phyloP scores from a whole-genome alignment of 305 asterid genomes.

The Striga hermonthica region DNA sequence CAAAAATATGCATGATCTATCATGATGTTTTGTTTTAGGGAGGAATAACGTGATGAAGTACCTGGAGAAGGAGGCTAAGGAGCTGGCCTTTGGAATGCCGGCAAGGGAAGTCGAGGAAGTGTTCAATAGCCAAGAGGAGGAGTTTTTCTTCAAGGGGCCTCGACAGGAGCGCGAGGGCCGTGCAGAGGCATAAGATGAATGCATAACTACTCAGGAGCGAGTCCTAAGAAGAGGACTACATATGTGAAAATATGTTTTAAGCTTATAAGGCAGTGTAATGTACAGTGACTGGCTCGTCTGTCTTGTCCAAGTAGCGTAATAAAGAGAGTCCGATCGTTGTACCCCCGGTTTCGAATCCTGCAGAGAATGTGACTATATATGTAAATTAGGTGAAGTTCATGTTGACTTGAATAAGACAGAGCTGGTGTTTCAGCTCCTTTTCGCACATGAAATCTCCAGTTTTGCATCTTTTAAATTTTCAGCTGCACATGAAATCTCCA shows the following conservation, averaged over 20 bases:
- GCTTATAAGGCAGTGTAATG: background rate
- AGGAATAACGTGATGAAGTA: constrained; percentile 47
- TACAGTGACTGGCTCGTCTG: background rate
- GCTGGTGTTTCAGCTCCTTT: constrained; percentile 1
- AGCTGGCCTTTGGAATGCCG: constrained; percentile 57
- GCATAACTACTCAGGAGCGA: too few species aligned
- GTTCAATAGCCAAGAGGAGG: constrained; percentile 48
- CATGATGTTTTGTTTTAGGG: constrained; percentile 31
- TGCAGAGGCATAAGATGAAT: constrained; percentile 32
- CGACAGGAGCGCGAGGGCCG: constrained; percentile 35
- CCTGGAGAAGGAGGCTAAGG: constrained; percentile 56
- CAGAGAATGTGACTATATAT: constrained; percentile 6
- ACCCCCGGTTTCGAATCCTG: background rate
- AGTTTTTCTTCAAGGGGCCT: constrained; percentile 66
- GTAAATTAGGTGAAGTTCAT: background rate
- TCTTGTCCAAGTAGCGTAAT: background rate
- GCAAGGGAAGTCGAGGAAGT: constrained; percentile 61
- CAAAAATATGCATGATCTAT: too few species aligned
- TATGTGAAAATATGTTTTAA: background rate
- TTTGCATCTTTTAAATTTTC: too few species aligned
- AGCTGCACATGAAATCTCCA: too few species aligned
- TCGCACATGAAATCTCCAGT: background rate
- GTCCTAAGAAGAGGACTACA: too few species aligned
- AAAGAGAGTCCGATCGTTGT: background rate
- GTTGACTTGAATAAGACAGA: constrained; percentile 23